These are phyloP conservation scores for Gliomastix tumulicola DNA, from an alignment of 2,329 filamentous ascomycete species.

Conservation along the genomic window DNA sequence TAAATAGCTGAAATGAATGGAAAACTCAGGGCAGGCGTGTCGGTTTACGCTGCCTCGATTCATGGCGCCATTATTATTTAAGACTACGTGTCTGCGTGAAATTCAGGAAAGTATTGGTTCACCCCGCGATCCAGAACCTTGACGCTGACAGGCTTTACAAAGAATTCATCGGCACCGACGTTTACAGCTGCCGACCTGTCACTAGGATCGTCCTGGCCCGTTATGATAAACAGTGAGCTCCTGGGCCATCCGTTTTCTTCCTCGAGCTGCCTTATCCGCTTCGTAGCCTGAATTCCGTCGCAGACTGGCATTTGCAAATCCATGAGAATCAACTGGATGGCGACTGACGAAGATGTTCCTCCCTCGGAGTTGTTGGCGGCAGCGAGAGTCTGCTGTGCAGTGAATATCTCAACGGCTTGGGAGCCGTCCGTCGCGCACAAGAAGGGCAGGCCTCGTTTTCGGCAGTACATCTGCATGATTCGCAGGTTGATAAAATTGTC, in stretches of 20 bases:
- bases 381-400: not conserved
- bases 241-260: not conserved
- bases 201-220: not conserved
- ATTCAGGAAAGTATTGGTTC: not conserved
- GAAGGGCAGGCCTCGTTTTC: conserved; percentile 31
- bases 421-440: conserved; percentile 32
- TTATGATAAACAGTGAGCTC: not conserved
- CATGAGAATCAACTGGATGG: not conserved
- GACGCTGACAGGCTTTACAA: not conserved
- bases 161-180: not conserved
- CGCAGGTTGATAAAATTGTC: conserved; percentile 41
- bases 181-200: not conserved
- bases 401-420: conserved; percentile 29
- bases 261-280: not conserved
- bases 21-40: too few species aligned
- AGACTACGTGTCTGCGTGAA: too few species aligned
- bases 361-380: not conserved
- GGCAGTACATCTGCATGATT: conserved; percentile 38
- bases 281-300: not conserved
- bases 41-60: too few species aligned
- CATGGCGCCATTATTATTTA: too few species aligned
- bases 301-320: not conserved
- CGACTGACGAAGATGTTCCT: too few species aligned
- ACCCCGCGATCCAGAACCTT: not conserved
- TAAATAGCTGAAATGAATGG: too few species aligned